Conservation (phyloP, 2,329 filamentous ascomycete species). For the Aspergillus thermomutatus region DNA sequence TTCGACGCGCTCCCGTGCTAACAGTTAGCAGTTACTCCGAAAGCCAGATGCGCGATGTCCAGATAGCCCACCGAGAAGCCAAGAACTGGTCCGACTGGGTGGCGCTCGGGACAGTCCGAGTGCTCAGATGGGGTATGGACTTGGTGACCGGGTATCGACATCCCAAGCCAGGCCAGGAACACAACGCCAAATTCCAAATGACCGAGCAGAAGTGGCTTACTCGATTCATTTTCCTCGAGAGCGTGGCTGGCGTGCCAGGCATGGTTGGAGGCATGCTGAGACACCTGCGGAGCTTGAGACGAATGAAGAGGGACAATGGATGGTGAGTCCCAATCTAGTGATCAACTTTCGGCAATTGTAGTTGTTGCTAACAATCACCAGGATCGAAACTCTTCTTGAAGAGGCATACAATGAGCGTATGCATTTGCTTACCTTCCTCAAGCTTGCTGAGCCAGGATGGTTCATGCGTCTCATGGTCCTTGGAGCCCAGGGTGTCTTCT, state of each 20-base stretch:
- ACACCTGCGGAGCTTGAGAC: constrained; percentile 77
- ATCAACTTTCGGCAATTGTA: neutral
- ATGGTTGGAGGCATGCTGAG: constrained; percentile 96
- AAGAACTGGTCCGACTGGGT: constrained; percentile 71
- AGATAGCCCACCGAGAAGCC: constrained; percentile 72
- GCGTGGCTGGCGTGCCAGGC: constrained; percentile 88
- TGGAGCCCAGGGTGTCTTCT: constrained; percentile 91
- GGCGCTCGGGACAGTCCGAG: constrained; percentile 72
- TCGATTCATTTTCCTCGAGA: constrained; percentile 90
- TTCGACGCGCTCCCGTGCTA: constrained; percentile 3
- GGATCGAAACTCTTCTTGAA: constrained; percentile 89
- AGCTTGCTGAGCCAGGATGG: constrained; percentile 78
- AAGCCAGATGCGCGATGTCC: constrained; percentile 71
- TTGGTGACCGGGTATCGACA: constrained; percentile 77
- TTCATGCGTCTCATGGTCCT: constrained; percentile 94
- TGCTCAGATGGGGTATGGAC: constrained; percentile 78
- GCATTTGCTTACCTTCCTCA: constrained; percentile 89
- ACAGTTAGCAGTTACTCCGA: constrained; percentile 59
- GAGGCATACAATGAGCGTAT: constrained; percentile 92
- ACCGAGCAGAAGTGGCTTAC: constrained; percentile 87
- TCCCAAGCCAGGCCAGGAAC: constrained; percentile 49
- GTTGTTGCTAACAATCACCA: constrained; percentile 20
- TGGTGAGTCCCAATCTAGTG: constrained; percentile 50
- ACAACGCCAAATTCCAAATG: constrained; percentile 59
- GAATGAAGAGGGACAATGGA: constrained; percentile 89